Percentiles rank a stretch among this genome's conserved stretches.
Evolutionary conservation across 139 green algal species (phyloP).

Genomic region (Chlamydomonas urium): DNA sequence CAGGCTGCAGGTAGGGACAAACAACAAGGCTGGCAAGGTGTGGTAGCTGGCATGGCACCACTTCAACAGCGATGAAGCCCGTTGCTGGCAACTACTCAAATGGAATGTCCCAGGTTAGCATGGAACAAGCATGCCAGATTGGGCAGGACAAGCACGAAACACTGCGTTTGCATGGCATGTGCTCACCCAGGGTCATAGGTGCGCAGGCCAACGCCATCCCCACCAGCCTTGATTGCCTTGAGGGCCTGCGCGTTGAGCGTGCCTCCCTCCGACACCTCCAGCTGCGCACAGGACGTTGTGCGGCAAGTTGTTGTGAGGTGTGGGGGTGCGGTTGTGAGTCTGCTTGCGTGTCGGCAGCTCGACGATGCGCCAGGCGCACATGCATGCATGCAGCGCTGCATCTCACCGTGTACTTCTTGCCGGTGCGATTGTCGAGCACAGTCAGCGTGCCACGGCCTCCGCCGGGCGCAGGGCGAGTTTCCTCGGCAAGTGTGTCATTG

Average conservation of each 20-base stretch:
- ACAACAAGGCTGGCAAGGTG: too few species aligned
- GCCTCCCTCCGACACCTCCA: slow-evolving; percentile 80
- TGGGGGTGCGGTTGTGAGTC: background rate
- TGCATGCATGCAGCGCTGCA: background rate
- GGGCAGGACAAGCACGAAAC: background rate
- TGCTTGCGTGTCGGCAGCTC: background rate
- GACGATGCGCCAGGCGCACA: too few species aligned
- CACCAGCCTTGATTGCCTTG: slow-evolving; percentile 87
- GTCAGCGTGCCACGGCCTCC: slow-evolving; percentile 68
- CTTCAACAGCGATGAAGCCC: too few species aligned
- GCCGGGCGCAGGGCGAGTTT: slow-evolving; percentile 39
- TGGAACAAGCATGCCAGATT: too few species aligned
- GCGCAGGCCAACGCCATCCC: slow-evolving; percentile 80
- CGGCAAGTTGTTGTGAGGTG: background rate
- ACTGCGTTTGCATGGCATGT: background rate
- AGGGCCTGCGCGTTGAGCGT: slow-evolving; percentile 80
- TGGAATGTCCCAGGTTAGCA: too few species aligned
- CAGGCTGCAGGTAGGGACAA: too few species aligned
- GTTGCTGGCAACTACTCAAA: too few species aligned
- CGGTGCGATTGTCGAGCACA: slow-evolving; percentile 81
- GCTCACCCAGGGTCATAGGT: slow-evolving; percentile 80
- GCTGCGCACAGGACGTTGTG: slow-evolving; percentile 30
- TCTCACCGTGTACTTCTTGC: slow-evolving; percentile 80
- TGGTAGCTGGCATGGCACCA: too few species aligned
- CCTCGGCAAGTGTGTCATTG: background rate